phyloP scores from a whole-genome alignment of 2,329 filamentous ascomycete species.

The Penicillium sp. region DNA sequence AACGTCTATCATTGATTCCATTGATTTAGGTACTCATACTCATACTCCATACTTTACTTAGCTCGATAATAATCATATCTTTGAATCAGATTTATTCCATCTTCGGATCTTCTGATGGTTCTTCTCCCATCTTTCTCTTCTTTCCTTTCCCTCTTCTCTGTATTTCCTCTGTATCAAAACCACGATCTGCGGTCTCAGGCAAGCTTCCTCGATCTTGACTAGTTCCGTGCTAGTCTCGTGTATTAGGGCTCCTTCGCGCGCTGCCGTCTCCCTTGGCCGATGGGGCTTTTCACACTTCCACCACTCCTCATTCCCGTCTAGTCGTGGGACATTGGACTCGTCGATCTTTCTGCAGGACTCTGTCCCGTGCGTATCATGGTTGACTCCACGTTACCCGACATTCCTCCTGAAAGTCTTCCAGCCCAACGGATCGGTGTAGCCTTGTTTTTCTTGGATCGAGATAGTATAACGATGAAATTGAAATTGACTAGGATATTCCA shows the following conservation, averaged over 20 bases:
- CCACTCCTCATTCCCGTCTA: background rate
- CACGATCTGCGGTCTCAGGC: conserved; percentile 16
- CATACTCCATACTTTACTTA: too few relatives aligned
- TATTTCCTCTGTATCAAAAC: conserved; percentile 10
- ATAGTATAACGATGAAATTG: too few relatives aligned
- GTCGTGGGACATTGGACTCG: conserved; percentile 7
- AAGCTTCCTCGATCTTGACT: conserved; percentile 10
- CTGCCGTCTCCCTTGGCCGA: background rate
- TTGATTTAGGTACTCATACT: too few relatives aligned
- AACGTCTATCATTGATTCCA: too few relatives aligned
- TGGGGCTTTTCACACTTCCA: too few relatives aligned
- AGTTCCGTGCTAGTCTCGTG: conserved; percentile 7
- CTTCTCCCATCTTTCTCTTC: too few relatives aligned
- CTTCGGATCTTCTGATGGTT: too few relatives aligned
- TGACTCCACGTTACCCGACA: conserved; percentile 13
- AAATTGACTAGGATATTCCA: too few relatives aligned
- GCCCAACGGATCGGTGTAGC: conserved; percentile 22
- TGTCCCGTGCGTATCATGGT: conserved; percentile 4
- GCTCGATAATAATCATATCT: too few relatives aligned
- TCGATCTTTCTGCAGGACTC: conserved; percentile 6
- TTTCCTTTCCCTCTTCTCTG: too few relatives aligned
- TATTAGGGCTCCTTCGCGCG: conserved; percentile 12
- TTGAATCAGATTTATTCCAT: too few relatives aligned
- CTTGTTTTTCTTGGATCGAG: conserved; percentile 10
- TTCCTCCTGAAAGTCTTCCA: conserved; percentile 8